Conservation (phyloP, 2,329 filamentous ascomycete species). For the Penicillium brevicompactum region DNA sequence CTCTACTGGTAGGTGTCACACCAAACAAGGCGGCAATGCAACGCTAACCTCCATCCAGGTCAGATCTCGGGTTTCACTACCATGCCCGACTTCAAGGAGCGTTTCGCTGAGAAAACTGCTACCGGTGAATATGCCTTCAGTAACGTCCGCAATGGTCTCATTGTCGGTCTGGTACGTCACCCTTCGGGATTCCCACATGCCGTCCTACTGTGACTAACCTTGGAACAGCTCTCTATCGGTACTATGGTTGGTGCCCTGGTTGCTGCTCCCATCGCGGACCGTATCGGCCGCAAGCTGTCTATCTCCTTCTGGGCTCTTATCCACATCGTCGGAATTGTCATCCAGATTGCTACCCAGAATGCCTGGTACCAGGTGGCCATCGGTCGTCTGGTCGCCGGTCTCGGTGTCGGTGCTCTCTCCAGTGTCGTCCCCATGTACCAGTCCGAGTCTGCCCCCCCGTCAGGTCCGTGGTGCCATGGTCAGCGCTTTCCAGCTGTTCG, state of each 20-base stretch:
- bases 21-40: background rate
- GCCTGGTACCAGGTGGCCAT: constrained; percentile 50
- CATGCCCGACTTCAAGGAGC: constrained; percentile 49
- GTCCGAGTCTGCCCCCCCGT: constrained; percentile 49
- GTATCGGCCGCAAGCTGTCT: constrained; percentile 48
- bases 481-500: constrained; percentile 53
- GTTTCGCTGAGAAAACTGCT: constrained; percentile 40
- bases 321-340: constrained; percentile 49
- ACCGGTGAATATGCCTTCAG: constrained; percentile 42
- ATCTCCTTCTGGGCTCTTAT: constrained; percentile 49
- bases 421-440: constrained; percentile 53
- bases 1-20: constrained; percentile 38
- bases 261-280: constrained; percentile 49
- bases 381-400: constrained; percentile 50
- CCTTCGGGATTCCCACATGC: background rate
- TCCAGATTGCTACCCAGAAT: constrained; percentile 47
- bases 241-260: constrained; percentile 46
- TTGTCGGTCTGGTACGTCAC: constrained; percentile 46
- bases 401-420: constrained; percentile 51
- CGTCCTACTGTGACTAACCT: constrained; percentile 10
- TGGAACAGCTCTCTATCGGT: constrained; percentile 45
- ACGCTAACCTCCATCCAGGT: constrained; percentile 27
- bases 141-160: constrained; percentile 48
- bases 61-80: constrained; percentile 50
- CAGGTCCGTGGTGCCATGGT: constrained; percentile 53